Base-by-base conservation (phyloP, 225 moss, liverwort and hornwort species). In the Marchantia paleacea region DNA sequence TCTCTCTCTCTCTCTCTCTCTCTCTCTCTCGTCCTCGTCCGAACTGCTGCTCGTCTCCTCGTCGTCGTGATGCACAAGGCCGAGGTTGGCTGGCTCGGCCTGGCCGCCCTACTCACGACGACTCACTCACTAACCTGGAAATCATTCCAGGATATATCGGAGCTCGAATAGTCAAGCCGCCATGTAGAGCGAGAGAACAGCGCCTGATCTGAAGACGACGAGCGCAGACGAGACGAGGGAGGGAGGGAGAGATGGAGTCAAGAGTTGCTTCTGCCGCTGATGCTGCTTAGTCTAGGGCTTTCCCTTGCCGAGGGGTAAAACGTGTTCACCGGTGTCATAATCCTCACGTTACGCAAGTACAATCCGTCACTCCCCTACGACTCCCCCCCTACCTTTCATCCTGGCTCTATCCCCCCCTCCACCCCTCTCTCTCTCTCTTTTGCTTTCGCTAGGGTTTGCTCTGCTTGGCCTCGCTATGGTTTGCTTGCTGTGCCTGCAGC, bases 151-250 rank as follows among this genome's bases (percentile, higher is more conserved):
- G 24, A 52, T 51, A 20, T 49, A 18, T 51, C 22, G 5, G 51
- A 52, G 51, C 16, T 24, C 18, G 69, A 22, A 70, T 19, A 47
- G 69, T 70, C 69, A 70, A 70, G 69, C 69, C 69, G 69, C 69
- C 69, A 9, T 49, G 69, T 49, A 48, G 48, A 70, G 16, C 18
- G 19, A 70, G 18, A 48, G 8, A 7, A 3, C 18, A 47, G 20
- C 57, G 19, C 14, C 57, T 57, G 57, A 13, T 57, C 14, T 57
- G 1, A 57, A 19, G 7, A 39, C 18, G 48, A 19, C 12, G 47
- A 19, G 19, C 9, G 48, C 3, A 6, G 29, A 25, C 67, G 8
- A n/a, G n/a, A 24, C 16, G 28, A 29, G 14, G 19, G 47, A 20
- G 14, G 6, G 47, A 20, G 14, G 6, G 47, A 70, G 47, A 70